Conservation (phyloP, 2,329 filamentous ascomycete species). For the Sporothrix pseudoabietina region DNA sequence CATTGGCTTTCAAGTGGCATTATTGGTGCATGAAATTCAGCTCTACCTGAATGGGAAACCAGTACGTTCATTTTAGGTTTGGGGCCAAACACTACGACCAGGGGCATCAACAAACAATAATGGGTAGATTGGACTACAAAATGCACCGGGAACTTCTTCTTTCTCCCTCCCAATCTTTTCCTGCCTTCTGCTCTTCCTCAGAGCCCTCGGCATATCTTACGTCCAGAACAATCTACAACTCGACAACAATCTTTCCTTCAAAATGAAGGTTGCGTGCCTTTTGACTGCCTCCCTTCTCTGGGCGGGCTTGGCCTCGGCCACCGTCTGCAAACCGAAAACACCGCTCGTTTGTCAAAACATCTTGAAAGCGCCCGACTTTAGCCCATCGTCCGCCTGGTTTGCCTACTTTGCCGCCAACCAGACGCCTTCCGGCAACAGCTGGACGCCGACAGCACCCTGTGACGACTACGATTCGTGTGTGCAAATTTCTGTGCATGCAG, state of each 20-base stretch:
- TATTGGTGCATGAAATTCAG: background rate
- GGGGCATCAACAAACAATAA: background rate
- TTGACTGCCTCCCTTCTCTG: background rate
- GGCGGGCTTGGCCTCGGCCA: background rate
- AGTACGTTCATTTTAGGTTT: constrained; percentile 1
- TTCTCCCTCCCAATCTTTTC: background rate
- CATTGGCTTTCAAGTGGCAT: background rate
- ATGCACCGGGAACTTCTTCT: background rate
- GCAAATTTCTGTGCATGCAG: background rate
- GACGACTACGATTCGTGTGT: background rate
- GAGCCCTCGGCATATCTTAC: too few species aligned
- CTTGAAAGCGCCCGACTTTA: background rate
- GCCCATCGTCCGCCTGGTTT: background rate
- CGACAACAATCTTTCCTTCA: background rate
- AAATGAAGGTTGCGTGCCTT: background rate
- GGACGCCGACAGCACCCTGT: background rate
- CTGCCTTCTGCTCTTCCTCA: background rate
- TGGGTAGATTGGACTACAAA: background rate
- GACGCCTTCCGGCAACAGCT: background rate
- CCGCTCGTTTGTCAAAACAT: background rate
- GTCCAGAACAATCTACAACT: background rate
- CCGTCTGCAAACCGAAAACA: background rate
- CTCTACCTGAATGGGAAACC: background rate
- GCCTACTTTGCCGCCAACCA: background rate
- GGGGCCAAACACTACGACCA: background rate